phyloP scores from a whole-genome alignment of 1,284 basidiomycete genomes.

The Bondarzewia mesenterica region DNA sequence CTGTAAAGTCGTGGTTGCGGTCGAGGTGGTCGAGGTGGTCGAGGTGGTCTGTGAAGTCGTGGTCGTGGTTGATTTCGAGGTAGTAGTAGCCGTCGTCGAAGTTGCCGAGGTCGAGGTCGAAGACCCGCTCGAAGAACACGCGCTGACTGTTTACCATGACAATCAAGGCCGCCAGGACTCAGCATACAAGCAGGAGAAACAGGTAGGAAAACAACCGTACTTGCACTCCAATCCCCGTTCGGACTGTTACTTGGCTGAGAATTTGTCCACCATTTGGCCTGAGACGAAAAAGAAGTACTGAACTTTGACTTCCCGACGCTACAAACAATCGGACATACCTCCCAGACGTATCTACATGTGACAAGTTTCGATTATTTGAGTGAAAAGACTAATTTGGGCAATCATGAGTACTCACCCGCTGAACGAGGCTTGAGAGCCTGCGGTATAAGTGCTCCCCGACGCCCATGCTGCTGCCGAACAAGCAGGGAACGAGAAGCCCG shows the following conservation, averaged over 20 bases:
- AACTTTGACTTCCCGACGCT: background rate
- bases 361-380: background rate
- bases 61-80: background rate
- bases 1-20: too few relatives aligned
- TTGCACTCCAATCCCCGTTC: conserved; percentile 55
- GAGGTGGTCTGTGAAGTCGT: conserved; percentile 11
- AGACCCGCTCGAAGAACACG: background rate
- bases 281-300: background rate
- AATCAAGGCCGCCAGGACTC: too few relatives aligned
- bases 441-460: conserved; percentile 42
- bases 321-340: conserved; percentile 31
- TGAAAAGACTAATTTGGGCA: background rate
- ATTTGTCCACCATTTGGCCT: conserved; percentile 56
- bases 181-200: too few relatives aligned
- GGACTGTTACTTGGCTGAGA: conserved; percentile 39
- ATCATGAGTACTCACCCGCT: conserved; percentile 32
- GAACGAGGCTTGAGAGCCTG: conserved; percentile 45
- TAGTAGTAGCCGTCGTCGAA: background rate
- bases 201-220: conserved; percentile 23
- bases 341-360: conserved; percentile 49
- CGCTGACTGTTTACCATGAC: background rate
- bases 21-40: conserved; percentile 20
- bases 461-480: conserved; percentile 49
- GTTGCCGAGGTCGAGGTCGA: background rate
- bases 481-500: conserved; percentile 56